These are phyloP conservation scores for Jaapia argillacea DNA, from an alignment of 768 basidiomycete genomes.

Conservation along the genomic window DNA sequence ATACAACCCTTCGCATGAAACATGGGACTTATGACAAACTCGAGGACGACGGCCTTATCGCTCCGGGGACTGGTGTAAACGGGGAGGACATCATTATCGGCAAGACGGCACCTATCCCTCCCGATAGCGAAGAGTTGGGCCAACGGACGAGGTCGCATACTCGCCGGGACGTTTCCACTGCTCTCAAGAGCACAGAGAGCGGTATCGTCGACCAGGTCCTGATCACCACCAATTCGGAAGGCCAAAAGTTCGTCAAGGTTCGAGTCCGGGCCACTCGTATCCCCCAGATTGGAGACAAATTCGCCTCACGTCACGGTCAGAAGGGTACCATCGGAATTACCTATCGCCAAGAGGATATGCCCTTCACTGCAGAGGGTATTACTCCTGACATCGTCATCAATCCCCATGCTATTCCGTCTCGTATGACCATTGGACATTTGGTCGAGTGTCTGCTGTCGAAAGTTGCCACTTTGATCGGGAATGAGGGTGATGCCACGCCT, in stretches of 20 bases:
- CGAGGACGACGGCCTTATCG: slow-evolving; percentile 92
- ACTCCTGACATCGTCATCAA: slow-evolving; percentile 98
- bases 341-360: slow-evolving; percentile 99
- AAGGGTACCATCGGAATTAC: slow-evolving; percentile 99
- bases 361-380: slow-evolving; percentile 94
- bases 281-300: slow-evolving; percentile 98
- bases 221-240: slow-evolving; percentile 92
- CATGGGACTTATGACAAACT: slow-evolving; percentile 98
- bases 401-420: slow-evolving; percentile 98
- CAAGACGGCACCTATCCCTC: slow-evolving; percentile 94
- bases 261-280: slow-evolving; percentile 92
- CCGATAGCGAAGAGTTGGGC: slow-evolving; percentile 94
- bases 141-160: slow-evolving; percentile 91
- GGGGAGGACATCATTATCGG: slow-evolving; percentile 99
- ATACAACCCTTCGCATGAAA: slow-evolving; percentile 92
- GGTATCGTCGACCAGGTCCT: slow-evolving; percentile 97
- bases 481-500: slow-evolving; percentile 97
- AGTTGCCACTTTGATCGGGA: slow-evolving; percentile 90
- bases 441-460: slow-evolving; percentile 97
- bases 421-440: slow-evolving; percentile 99
- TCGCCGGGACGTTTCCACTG: slow-evolving; percentile 93
- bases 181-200: slow-evolving; percentile 94
- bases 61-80: slow-evolving; percentile 86
- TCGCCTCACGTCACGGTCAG: slow-evolving; percentile 98
- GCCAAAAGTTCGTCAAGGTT: slow-evolving; percentile 97